phyloP scores from a whole-genome alignment of 306 rosid genomes.

The Castanopsis chinensis region DNA sequence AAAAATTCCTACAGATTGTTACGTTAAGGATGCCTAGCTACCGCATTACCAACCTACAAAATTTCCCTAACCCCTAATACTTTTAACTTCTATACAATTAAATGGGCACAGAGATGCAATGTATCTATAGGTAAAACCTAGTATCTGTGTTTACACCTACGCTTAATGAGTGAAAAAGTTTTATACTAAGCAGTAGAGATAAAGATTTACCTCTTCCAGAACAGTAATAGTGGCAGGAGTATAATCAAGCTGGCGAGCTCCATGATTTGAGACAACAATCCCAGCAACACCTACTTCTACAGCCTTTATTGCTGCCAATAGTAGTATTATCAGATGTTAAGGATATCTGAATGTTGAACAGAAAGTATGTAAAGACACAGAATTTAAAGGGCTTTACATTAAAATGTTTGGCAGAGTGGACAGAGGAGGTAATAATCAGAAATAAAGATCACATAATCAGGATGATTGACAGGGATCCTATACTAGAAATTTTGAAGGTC shows the following conservation, averaged over 20 bases:
- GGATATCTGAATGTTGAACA: background rate
- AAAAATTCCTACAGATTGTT: background rate
- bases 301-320: slow-evolving; percentile 24
- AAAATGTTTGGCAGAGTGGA: background rate
- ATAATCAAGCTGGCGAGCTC: slow-evolving; percentile 34
- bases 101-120: background rate
- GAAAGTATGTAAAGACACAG: background rate
- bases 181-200: background rate
- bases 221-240: slow-evolving; percentile 30
- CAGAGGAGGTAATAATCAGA: background rate
- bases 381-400: background rate
- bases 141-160: background rate
- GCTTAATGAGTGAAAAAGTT: background rate
- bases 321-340: background rate
- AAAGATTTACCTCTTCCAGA: slow-evolving; percentile 28
- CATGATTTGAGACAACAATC: slow-evolving; percentile 33
- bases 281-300: slow-evolving; percentile 26
- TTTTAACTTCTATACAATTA: background rate
- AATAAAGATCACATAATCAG: background rate
- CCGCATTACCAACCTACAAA: background rate
- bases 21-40: background rate
- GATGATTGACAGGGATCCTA: background rate
- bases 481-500: background rate
- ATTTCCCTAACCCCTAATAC: background rate
- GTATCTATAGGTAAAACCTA: background rate